These are phyloP conservation scores for Knufia fluminis DNA, from an alignment of 2,329 filamentous ascomycete species.

Conservation along the genomic window DNA sequence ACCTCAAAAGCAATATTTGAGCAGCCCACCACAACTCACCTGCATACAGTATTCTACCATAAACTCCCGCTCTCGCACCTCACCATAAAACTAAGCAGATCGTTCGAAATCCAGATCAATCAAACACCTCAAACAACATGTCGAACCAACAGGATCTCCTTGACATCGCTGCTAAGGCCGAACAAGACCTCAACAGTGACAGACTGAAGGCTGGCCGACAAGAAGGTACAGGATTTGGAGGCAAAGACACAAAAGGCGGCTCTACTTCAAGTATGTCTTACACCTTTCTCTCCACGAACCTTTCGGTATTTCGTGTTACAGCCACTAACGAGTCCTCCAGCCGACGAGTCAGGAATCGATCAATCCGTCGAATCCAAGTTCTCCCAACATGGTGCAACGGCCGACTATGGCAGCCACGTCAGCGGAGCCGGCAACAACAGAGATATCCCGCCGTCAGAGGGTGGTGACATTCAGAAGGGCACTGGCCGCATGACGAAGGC, in stretches of 20 bases:
- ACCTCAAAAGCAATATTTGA: too few species aligned
- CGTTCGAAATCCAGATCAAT: neutral
- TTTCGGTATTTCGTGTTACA: neutral
- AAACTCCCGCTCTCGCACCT: neutral
- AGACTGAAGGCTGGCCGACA: constrained; percentile 27
- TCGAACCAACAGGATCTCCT: constrained; percentile 15
- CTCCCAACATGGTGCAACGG: constrained; percentile 24
- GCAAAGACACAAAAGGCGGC: constrained; percentile 21
- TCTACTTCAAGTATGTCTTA: constrained; percentile 32
- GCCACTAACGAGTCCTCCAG: neutral
- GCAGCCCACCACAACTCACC: too few species aligned
- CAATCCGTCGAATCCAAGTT: constrained; percentile 32
- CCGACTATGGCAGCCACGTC: constrained; percentile 30
- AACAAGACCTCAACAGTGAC: constrained; percentile 34
- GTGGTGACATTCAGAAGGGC: constrained; percentile 26
- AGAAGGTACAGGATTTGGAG: constrained; percentile 27
- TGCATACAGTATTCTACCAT: too few species aligned
- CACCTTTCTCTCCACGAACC: neutral
- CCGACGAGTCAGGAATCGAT: constrained; percentile 33
- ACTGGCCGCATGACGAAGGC: constrained; percentile 28
- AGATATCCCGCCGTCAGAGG: constrained; percentile 34
- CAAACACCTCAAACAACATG: constrained; percentile 21
- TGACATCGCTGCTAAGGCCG: constrained; percentile 27
- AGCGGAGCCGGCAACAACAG: constrained; percentile 31
- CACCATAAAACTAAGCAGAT: neutral